Base-by-base conservation (phyloP, 257 asterid species). In the Nicotiana obtusifolia region DNA sequence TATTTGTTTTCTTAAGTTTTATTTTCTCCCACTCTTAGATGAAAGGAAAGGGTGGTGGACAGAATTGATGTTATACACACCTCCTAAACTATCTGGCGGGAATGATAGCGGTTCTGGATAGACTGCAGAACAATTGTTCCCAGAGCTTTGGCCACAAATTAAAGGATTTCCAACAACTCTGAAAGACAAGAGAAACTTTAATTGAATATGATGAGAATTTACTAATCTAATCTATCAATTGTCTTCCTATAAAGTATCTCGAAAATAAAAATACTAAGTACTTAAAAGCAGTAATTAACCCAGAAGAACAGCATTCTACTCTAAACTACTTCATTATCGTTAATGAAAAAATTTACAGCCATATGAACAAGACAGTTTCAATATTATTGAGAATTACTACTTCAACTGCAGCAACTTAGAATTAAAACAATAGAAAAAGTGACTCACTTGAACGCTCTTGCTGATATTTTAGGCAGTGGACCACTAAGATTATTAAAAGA, bases 161-260 rank as follows among this genome's bases (percentile, higher is more conserved):
- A 94, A 89, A 62, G 99, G 91, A 85, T 94, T 96, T 79, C 99
- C 98, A 24, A 87, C 85, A 82, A 96, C 83, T 85, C 98, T 94
- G 94, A 81, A 84, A 86, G 47, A 37, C 83, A 80, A 26, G 78
- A 78, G 84, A 60, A 67, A 85, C 78, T 71, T 22, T 22, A 22
- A 71, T 71, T 71, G 60, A 20, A 44, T 7, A 71, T 44, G 15
- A 17, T 71, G 49, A 20, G 59, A 20, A 41, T 41, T 69, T 24
- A 37, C 3, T 69, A 41, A 69, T 69, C 56, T 20, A 69, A 69
- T 68, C 31, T 11, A 69, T 69, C 49, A 67, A 67, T 31, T 9
- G n/a, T 33, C 76, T 66, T 33, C 49, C 49, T 8, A 66, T 16
- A 65, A 66, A 17, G 35, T 11, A 30, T 16, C 33, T 66, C 33